These are phyloP conservation scores for Stereocaulon alpinum DNA, from an alignment of 495 filamentous ascomycete species.

Conservation along the genomic window DNA sequence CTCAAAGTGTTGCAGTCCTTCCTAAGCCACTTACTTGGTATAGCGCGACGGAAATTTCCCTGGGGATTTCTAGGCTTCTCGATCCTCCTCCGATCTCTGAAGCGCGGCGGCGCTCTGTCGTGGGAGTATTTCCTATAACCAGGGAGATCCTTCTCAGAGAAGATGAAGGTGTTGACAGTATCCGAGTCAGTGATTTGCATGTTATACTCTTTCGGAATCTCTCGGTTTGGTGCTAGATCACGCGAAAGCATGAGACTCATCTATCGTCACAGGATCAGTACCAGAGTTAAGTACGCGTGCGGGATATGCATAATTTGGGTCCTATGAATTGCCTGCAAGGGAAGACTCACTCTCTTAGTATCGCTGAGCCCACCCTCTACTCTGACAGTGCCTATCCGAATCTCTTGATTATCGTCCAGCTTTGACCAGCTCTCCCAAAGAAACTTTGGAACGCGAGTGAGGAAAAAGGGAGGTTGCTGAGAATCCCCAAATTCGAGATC, in stretches of 20 bases:
- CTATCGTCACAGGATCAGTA: slow-evolving; percentile 12
- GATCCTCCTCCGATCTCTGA: slow-evolving; percentile 28
- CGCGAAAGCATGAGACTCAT: slow-evolving; percentile 25
- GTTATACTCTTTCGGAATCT: slow-evolving; percentile 74
- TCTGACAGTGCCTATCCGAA: slow-evolving; percentile 68
- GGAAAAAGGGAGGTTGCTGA: slow-evolving; percentile 48
- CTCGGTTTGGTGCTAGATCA: slow-evolving; percentile 47
- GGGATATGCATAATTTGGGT: not conserved
- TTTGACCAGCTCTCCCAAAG: slow-evolving; percentile 62
- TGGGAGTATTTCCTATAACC: slow-evolving; percentile 47
- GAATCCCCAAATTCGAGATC: slow-evolving; percentile 66
- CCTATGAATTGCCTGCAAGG: not conserved
- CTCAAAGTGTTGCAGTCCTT: not conserved
- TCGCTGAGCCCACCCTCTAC: slow-evolving; percentile 47
- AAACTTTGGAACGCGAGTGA: slow-evolving; percentile 66
- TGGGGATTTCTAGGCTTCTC: slow-evolving; percentile 51
- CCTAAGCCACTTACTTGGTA: slow-evolving; percentile 57
- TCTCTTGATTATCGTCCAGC: slow-evolving; percentile 48
- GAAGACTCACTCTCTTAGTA: slow-evolving; percentile 37
- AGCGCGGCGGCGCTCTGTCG: slow-evolving; percentile 15
- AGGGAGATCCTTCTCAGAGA: slow-evolving; percentile 83
- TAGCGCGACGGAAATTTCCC: slow-evolving; percentile 58
- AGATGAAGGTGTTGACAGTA: slow-evolving; percentile 73
- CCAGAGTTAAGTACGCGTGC: not conserved
- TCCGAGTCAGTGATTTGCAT: slow-evolving; percentile 54